Percentiles rank a stretch among this genome's conserved stretches.
phyloP scores from a whole-genome alignment of 306 rosid species.

The Sophora flavescens region DNA sequence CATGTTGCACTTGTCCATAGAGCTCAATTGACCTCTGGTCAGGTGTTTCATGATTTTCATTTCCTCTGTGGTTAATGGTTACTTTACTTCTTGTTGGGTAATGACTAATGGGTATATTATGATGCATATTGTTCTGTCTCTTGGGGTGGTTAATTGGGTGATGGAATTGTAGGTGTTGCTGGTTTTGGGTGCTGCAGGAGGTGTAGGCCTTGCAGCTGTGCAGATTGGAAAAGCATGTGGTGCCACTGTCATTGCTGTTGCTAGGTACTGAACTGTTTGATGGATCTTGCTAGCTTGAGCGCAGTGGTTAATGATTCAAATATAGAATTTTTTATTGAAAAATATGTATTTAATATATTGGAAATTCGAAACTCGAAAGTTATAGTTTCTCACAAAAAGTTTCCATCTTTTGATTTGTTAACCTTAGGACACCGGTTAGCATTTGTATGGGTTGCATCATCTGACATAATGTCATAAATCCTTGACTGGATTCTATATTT shows the following conservation, averaged over 20 bases:
- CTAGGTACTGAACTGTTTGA: constrained; percentile 65
- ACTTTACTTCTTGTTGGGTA: constrained; percentile 8
- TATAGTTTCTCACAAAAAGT: no score
- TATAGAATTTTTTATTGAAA: no score
- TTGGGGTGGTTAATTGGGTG: constrained; percentile 18
- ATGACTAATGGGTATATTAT: not conserved
- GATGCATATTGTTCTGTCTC: constrained; percentile 32
- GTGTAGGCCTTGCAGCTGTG: constrained; percentile 92
- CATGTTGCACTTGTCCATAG: constrained; percentile 90
- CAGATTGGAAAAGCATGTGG: constrained; percentile 92
- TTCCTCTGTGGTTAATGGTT: not conserved
- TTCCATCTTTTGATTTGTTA: no score
- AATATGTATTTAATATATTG: no score
- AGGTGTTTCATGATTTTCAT: constrained; percentile 67
- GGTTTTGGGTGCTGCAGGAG: constrained; percentile 98
- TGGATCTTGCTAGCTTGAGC: no score
- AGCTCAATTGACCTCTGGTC: constrained; percentile 76
- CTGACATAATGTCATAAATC: not conserved
- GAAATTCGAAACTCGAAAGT: no score
- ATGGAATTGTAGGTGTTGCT: constrained; percentile 69
- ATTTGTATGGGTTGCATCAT: not conserved
- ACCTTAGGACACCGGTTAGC: no score
- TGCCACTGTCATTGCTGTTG: constrained; percentile 89
- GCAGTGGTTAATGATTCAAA: no score
- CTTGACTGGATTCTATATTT: not conserved